These are phyloP conservation scores for Lipomyces japonicus DNA, from an alignment of 805 yeast species.

Conservation along the genomic window DNA sequence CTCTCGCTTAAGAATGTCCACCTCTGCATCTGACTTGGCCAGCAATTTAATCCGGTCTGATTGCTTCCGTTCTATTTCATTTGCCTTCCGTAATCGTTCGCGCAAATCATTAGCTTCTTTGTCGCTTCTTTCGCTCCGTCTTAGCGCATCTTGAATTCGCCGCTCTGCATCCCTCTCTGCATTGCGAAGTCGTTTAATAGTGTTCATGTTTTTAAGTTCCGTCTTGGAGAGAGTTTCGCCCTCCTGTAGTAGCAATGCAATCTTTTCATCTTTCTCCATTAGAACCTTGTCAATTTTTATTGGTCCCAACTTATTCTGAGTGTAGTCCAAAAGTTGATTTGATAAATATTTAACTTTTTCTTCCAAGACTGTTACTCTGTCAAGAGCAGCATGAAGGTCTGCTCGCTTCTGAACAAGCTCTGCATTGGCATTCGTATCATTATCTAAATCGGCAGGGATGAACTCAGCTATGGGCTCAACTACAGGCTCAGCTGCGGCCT, in stretches of 20 bases:
- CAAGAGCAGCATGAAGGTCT: constrained; percentile 22
- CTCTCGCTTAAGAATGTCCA: constrained; percentile 26
- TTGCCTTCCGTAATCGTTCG: constrained; percentile 25
- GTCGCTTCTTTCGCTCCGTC: constrained; percentile 34
- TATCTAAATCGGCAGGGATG: not conserved
- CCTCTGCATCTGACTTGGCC: constrained; percentile 28
- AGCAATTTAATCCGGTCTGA: constrained; percentile 30
- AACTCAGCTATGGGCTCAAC: not conserved
- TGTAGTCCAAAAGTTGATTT: constrained; percentile 25
- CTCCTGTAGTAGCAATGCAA: constrained; percentile 65
- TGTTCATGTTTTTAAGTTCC: constrained; percentile 64
- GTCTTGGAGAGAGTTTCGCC: constrained; percentile 68
- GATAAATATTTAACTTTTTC: constrained; percentile 36
- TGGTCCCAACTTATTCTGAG: constrained; percentile 13
- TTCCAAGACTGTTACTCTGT: constrained; percentile 31
- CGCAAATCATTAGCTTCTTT: constrained; percentile 45
- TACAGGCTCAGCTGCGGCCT: not conserved
- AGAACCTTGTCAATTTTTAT: constrained; percentile 24
- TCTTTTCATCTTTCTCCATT: constrained; percentile 54
- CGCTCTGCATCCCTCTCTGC: constrained; percentile 44
- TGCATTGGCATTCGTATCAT: not conserved
- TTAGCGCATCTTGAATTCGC: constrained; percentile 33
- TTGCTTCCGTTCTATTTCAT: constrained; percentile 30
- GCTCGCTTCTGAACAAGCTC: not conserved
- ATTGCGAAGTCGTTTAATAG: constrained; percentile 58